Conservation (phyloP, 495 filamentous ascomycete species). For the Staphylotrichum longicolle region DNA sequence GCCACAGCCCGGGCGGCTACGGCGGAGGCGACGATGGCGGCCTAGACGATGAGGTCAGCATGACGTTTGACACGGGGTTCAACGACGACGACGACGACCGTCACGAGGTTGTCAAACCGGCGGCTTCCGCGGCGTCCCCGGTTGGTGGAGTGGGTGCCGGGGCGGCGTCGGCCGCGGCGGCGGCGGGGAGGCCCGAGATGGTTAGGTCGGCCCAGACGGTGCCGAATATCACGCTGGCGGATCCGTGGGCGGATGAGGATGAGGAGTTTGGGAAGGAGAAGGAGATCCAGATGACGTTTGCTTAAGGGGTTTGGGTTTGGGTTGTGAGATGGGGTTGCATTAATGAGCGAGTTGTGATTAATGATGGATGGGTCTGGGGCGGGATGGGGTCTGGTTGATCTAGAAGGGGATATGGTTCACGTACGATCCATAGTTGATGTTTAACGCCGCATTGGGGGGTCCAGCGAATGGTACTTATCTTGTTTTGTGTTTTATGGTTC, state of each 20-base stretch:
- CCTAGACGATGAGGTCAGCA: slow-evolving; percentile 49
- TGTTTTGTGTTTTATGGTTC: no score
- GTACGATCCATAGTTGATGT: no score
- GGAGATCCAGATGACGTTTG: slow-evolving; percentile 77
- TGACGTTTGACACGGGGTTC: slow-evolving; percentile 71
- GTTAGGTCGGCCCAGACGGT: slow-evolving; percentile 39
- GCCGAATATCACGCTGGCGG: slow-evolving; percentile 53
- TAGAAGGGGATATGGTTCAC: no score
- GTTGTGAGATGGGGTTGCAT: not conserved
- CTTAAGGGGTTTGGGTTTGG: slow-evolving; percentile 30
- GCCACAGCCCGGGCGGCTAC: not conserved
- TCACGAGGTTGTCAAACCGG: slow-evolving; percentile 33
- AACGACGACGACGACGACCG: slow-evolving; percentile 35
- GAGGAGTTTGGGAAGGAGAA: slow-evolving; percentile 69
- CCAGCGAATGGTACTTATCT: no score
- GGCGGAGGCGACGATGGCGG: slow-evolving; percentile 13
- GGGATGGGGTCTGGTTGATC: no score
- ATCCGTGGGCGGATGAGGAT: slow-evolving; percentile 84
- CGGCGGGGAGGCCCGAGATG: slow-evolving; percentile 40
- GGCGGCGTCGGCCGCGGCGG: slow-evolving; percentile 11
- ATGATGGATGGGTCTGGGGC: not conserved
- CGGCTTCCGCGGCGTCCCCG: slow-evolving; percentile 15
- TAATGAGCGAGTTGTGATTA: not conserved
- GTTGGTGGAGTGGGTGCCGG: not conserved
- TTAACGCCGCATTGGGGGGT: no score